Evolutionary conservation across 495 filamentous ascomycete species (phyloP).

Genomic region (Daldinia loculata): DNA sequence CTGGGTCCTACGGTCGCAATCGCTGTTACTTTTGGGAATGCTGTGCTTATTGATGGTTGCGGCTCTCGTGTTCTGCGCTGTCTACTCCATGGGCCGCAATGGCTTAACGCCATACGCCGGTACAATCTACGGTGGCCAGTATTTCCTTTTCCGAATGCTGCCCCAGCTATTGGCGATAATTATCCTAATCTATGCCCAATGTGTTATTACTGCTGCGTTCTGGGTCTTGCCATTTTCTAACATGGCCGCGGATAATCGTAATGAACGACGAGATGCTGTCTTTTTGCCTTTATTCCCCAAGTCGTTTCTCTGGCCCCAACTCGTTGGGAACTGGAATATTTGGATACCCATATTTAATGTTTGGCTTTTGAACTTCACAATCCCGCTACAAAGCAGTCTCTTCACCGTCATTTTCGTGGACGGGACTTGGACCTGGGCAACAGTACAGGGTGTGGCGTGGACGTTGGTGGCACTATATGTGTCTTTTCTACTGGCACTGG

Average conservation of each 20-base stretch:
- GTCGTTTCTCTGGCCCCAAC: slow-evolving; percentile 58
- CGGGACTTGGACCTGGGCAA: slow-evolving; percentile 77
- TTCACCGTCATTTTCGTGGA: slow-evolving; percentile 56
- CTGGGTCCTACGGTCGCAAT: slow-evolving; percentile 67
- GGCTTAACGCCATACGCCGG: slow-evolving; percentile 73
- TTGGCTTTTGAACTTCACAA: slow-evolving; percentile 58
- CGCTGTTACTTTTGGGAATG: slow-evolving; percentile 64
- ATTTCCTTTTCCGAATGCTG: slow-evolving; percentile 86
- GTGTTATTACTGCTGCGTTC: slow-evolving; percentile 76
- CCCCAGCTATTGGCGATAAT: slow-evolving; percentile 78
- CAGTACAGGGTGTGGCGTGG: slow-evolving; percentile 81
- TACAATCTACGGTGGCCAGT: slow-evolving; percentile 70
- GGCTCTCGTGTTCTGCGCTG: slow-evolving; percentile 74
- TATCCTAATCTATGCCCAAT: slow-evolving; percentile 78
- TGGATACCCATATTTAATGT: slow-evolving; percentile 55
- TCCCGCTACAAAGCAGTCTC: slow-evolving; percentile 57
- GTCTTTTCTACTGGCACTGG: slow-evolving; percentile 65
- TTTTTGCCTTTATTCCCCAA: slow-evolving; percentile 62
- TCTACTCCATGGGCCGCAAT: slow-evolving; percentile 69
- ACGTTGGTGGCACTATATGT: slow-evolving; percentile 77
- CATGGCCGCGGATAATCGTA: slow-evolving; percentile 67
- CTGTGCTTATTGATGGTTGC: slow-evolving; percentile 76
- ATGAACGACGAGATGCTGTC: slow-evolving; percentile 59
- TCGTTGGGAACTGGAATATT: slow-evolving; percentile 55
- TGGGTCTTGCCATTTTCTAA: slow-evolving; percentile 79